Base-by-base conservation (phyloP, 257 asterid genomes). In the Plantago elongata region DNA sequence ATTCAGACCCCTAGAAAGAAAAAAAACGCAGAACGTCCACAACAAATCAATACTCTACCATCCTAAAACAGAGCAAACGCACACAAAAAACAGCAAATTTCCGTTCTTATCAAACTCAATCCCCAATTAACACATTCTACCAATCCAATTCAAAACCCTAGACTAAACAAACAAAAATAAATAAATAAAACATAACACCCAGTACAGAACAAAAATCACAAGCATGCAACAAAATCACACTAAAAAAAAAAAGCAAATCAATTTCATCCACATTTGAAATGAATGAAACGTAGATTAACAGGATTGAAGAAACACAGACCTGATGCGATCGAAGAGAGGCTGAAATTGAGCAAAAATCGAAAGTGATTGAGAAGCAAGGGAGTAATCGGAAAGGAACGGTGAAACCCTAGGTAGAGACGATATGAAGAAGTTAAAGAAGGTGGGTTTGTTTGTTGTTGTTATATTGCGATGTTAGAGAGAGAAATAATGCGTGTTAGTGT, bases 381-480 rank as follows among this genome's bases (percentile, higher is more conserved):
- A 18, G 13, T 11, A 7, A 12, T n/a, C 6, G 7, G 45, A 18
- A 2, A 49, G 4, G 62, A 9, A 13, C 71, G 47, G 81, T 12
- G 73, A 73, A 81, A 81, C 83, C 87, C 87, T 81, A 78, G 78
- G 51, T 57, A 37, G 16, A 54, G 64, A 66, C 44, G 67, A 17
- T 52, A 37, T 18, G 29, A 27, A 52, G 40, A 34, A 34, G 40
- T 34, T 30, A 34, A 63, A 27, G 66, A 52, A 54, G 62, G 57
- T 72, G 74, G 64, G 75, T 62, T 71, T 66, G 77, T 73, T 69
- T 75, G 63, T 57, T 10, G 13, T 9, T 9, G 30, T 17, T 52
- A 51, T 15, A 17, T 12, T 52, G 16, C 15, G 59, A 11, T 47
- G 48, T 56, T 57, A 29, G 64, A 13, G 65, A 47, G 74, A n/a